Conservation (phyloP, 2,329 filamentous ascomycete genomes). For the Leptographium procerum region DNA sequence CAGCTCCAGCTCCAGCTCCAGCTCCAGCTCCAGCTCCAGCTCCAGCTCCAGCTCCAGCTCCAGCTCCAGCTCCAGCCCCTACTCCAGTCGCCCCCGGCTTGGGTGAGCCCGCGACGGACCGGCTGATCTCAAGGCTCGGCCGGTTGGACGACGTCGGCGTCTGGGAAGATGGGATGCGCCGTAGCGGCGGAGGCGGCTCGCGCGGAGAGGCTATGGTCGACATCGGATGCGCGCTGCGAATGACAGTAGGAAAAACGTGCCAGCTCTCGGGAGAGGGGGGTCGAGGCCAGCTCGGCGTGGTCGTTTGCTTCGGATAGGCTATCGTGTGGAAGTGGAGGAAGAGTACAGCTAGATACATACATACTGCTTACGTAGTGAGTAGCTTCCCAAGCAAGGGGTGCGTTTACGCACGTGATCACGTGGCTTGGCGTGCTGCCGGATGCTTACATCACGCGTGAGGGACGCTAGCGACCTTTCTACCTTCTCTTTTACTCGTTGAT, state of each 20-base stretch:
- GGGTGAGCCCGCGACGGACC: conserved; percentile 48
- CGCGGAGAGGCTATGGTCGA: conserved; percentile 55
- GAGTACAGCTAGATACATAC: too few species aligned
- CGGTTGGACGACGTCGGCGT: conserved; percentile 67
- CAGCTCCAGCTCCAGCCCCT: too few species aligned
- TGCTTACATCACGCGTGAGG: too few species aligned
- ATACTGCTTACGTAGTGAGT: too few species aligned
- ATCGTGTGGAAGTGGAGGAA: too few species aligned
- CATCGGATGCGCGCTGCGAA: conserved; percentile 31
- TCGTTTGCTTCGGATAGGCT: too few species aligned
- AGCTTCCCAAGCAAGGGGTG: neutral
- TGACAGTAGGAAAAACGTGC: too few species aligned
- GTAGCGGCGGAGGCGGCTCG: conserved; percentile 45
- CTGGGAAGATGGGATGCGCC: conserved; percentile 38
- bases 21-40: too few species aligned
- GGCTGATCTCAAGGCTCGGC: conserved; percentile 56
- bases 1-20: too few species aligned
- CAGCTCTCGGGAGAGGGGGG: neutral
- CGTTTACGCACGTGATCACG: neutral
- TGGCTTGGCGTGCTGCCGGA: too few species aligned
- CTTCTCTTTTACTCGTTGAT: neutral
- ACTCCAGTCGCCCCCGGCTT: conserved; percentile 25
- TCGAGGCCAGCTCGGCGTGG: neutral
- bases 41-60: too few species aligned
- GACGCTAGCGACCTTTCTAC: neutral